phyloP scores from a whole-genome alignment of 2,329 filamentous ascomycete genomes.

The Chaetothyriales sp. region DNA sequence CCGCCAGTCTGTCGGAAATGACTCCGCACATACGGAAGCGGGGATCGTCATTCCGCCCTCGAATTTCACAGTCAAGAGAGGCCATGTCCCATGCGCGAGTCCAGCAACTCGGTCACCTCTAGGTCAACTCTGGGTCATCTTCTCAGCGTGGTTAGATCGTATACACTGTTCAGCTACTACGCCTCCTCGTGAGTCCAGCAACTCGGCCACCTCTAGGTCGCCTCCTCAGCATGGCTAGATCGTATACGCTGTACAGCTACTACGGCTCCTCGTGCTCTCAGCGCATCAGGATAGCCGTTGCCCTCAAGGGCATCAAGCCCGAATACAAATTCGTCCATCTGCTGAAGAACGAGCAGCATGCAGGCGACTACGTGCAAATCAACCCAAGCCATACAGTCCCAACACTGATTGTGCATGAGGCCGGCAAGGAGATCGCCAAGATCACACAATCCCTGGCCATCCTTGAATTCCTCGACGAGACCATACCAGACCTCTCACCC shows the following conservation, averaged over 20 bases:
- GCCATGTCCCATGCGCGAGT: not conserved
- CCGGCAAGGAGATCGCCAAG: conserved; percentile 24
- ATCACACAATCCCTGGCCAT: conserved; percentile 46
- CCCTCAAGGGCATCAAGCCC: conserved; percentile 41
- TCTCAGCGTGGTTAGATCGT: conserved; percentile 3
- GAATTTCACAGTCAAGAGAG: not conserved
- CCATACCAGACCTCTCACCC: conserved; percentile 25
- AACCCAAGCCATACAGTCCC: conserved; percentile 46
- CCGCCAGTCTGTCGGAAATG: not conserved
- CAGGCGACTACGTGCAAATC: conserved; percentile 29
- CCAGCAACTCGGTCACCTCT: not conserved
- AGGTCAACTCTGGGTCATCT: not conserved
- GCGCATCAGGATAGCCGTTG: conserved; percentile 46
- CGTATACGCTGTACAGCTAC: conserved; percentile 41
- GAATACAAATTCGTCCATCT: conserved; percentile 39
- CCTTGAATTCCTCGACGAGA: conserved; percentile 50
- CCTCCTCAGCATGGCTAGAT: not conserved
- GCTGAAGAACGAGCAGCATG: conserved; percentile 39
- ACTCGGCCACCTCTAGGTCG: not conserved
- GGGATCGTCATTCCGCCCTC: not conserved
- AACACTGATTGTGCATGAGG: conserved; percentile 32
- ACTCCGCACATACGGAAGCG: not conserved
- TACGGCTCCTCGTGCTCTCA: conserved; percentile 51
- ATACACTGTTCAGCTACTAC: conserved; percentile 45
- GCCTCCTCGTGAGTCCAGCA: conserved; percentile 43